Base-by-base conservation (phyloP, 2,329 filamentous ascomycete species). In the Pseudonectria buxi region DNA sequence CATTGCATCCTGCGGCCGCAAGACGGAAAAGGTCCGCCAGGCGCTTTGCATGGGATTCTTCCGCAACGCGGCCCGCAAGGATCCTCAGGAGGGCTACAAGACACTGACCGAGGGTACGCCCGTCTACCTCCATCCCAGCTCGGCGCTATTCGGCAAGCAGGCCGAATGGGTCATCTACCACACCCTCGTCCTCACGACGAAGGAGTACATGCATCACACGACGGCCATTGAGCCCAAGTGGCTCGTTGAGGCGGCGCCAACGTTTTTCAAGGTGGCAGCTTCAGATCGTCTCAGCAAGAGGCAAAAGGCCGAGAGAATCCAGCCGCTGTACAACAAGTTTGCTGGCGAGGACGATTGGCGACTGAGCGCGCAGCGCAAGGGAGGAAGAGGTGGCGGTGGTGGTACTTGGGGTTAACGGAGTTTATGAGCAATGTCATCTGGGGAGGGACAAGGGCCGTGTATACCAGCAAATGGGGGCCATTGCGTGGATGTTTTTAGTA, bases 141-240 rank as follows among this genome's bases (percentile, higher is more conserved):
- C 86, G 7, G 86, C 90, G 9, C 68, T 98, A 11, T 98, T 96
- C 54, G 92, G 92, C 34, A 96, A 96, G 63, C 86, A 90, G 41
- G 84, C 89, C 1, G 92, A 98, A 63, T 94, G 94, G 72, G 92
- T 96, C 24, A 86, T 98, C 36, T 98, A 95, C 58, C 83, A 95
- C 55, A 82, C 79, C 35, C 70, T 98, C 14, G 86, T 96, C 7
- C 73, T 96, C 51, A 98, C 92, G 15, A 94, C 85, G 15, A 90
- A 94, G 66, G 92, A 98, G 65, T 98, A 96, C 63, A 96, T 98
- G 92, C 89, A 95, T 55, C 86, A 78, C 57, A 92, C 88, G 11
- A 95, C 87, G 4, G 76, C 77, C 4, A 96, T 98, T 53, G 92
- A 98, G 64, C 90, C 92, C 7, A 95, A 94, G 55, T 83, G 79